Base-by-base conservation (phyloP, 805 yeast species). In the Candida ascalaphidarum region DNA sequence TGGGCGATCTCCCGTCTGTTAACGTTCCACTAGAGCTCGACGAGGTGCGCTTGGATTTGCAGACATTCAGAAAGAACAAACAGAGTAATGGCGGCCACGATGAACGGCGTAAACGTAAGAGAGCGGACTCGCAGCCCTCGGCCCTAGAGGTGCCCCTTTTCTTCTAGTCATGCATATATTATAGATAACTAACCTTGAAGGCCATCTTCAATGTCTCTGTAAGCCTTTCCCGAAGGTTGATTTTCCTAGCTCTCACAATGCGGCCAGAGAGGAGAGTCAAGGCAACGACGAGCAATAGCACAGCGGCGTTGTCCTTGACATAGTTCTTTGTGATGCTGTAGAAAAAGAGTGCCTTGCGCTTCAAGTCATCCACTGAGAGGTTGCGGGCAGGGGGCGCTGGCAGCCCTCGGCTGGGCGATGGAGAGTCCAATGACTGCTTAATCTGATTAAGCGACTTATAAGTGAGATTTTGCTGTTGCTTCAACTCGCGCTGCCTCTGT, bases 161-260 rank as follows among this genome's bases (percentile, higher is more conserved):
- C 18, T 17, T 17, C 8, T 17, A 17, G 8, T 17, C 8, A 17
- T 7, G 8, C 18, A 8, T 17, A 8, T 7, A 6, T 38, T 43
- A 61, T 26, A 62, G 40, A 30, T 61, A 62, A 24, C 58, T 56
- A 28, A 62, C 51, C 39, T 60, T 57, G 39, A 62, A 58, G n/a
- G 68, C 68, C 68, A 62, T 62, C 33, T 41, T 39, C 23, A 62
- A 35, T 1, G 67, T 60, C 31, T 61, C 64, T 32, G 37, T 41
- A 14, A 61, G 22, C 30, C 35, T 46, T 39, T 55, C 54, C 24
- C 40, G 44, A 5, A 61, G 22, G 30, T 54, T 52, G 8, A 55
- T 35, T 28, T 42, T 50, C 19, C 39, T 46, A 17, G 36, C 29
- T 16, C 48, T 48, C 12, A 55, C 21, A 14, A 53, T 32, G 17